A percentile compares a stretch with the other conserved stretches of the same genome.
phyloP scores from a whole-genome alignment of 495 filamentous ascomycete species.

The Apiosordaria backusii region DNA sequence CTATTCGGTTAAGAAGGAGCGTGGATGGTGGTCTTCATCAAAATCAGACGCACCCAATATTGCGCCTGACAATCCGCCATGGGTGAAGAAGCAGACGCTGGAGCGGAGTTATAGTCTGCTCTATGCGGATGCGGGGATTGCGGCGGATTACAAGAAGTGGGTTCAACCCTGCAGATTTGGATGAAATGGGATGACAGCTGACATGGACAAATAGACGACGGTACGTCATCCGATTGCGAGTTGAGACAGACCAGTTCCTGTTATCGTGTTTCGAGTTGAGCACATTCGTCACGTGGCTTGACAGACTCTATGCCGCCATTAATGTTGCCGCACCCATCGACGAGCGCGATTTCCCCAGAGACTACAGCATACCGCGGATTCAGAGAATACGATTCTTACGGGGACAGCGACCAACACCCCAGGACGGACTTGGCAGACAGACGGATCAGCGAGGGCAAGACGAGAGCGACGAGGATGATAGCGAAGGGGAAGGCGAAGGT shows the following conservation, averaged over 20 bases:
- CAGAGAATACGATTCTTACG: conserved; percentile 39
- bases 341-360: conserved; percentile 56
- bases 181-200: conserved; percentile 3
- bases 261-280: conserved; percentile 52
- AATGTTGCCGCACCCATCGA: conserved; percentile 59
- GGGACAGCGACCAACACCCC: conserved; percentile 26
- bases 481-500: conserved; percentile 15
- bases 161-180: conserved; percentile 11
- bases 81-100: conserved; percentile 43
- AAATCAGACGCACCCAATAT: conserved; percentile 32
- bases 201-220: conserved; percentile 40
- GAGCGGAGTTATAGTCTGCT: conserved; percentile 58
- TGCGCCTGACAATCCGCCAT: conserved; percentile 41
- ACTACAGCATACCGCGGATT: conserved; percentile 50
- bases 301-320: conserved; percentile 64
- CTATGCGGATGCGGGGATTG: conserved; percentile 63
- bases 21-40: conserved; percentile 34
- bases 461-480: conserved; percentile 16
- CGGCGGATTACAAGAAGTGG: conserved; percentile 59
- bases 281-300: conserved; percentile 54
- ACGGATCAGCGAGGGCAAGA: conserved; percentile 22
- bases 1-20: conserved; percentile 49
- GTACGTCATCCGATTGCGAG: conserved; percentile 58
- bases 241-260: conserved; percentile 63
- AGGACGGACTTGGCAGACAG: conserved; percentile 26